Percentiles rank a stretch among this genome's conserved stretches.
These are phyloP conservation scores for Sugiyamaella japonica DNA, from an alignment of 1,139 yeast species.

Conservation along the genomic window DNA sequence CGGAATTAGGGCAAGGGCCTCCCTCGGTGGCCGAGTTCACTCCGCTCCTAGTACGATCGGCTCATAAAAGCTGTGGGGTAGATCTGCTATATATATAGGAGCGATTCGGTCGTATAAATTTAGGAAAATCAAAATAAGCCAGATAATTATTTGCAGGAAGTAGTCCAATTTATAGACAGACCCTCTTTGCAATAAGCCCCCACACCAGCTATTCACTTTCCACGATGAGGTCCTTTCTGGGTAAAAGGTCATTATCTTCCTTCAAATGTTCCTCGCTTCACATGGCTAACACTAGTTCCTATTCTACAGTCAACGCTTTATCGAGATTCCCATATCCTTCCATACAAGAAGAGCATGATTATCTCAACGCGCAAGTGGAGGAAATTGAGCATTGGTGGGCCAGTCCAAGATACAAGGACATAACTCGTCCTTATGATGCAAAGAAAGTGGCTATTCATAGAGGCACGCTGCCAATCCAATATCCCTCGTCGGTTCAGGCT, in stretches of 20 bases:
- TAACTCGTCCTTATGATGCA: conserved; percentile 56
- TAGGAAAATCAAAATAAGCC: neutral
- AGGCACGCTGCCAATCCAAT: conserved; percentile 49
- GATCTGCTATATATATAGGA: neutral
- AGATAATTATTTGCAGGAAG: too few species aligned
- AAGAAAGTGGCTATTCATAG: conserved; percentile 54
- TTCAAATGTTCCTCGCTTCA: neutral
- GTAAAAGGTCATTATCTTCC: conserved; percentile 6
- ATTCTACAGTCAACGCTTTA: conserved; percentile 28
- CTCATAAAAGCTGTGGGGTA: neutral
- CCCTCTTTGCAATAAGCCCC: neutral
- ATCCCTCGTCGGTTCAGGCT: conserved; percentile 58
- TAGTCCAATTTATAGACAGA: too few species aligned
- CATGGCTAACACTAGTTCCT: conserved; percentile 14
- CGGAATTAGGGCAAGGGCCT: neutral
- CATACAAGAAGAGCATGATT: conserved; percentile 39
- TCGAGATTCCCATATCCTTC: conserved; percentile 45
- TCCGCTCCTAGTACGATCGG: neutral
- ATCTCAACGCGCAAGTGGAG: conserved; percentile 35
- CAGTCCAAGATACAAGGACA: conserved; percentile 49
- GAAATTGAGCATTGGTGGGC: conserved; percentile 55
- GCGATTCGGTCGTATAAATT: neutral
- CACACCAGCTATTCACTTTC: neutral
- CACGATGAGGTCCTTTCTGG: conserved; percentile 10
- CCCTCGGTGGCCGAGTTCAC: neutral